Conservation (phyloP, 768 basidiomycete genomes). For the Tricholoma sp. region DNA sequence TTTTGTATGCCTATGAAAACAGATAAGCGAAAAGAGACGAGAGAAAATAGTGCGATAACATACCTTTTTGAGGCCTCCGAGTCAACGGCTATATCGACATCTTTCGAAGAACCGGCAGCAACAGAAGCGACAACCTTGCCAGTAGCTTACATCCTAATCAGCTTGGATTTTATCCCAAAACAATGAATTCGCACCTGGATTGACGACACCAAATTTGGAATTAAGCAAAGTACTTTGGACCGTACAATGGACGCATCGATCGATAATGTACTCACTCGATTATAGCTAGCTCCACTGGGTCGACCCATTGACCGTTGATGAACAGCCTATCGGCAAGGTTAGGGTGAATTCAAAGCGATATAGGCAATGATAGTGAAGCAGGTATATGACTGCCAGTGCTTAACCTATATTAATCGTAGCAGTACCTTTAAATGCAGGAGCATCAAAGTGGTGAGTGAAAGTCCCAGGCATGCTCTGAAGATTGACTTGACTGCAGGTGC, state of each 20-base stretch:
- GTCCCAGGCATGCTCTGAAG: too few species aligned
- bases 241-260: too few species aligned
- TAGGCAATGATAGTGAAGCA: too few species aligned
- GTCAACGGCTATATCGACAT: neutral
- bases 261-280: conserved; percentile 16
- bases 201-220: neutral
- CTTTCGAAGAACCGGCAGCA: neutral
- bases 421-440: too few species aligned
- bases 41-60: neutral
- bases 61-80: neutral
- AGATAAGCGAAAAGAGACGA: neutral
- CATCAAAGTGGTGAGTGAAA: too few species aligned
- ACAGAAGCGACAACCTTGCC: neutral
- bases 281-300: neutral
- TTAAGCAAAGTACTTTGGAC: neutral
- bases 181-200: neutral
- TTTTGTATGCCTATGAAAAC: neutral
- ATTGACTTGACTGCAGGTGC: too few species aligned
- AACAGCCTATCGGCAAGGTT: neutral
- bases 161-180: neutral
- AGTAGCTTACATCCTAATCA: neutral
- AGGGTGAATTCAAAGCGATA: conserved; percentile 3
- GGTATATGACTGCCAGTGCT: too few species aligned
- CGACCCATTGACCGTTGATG: neutral
- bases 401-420: too few species aligned